Percentiles rank a stretch among this genome's conserved stretches.
These are phyloP conservation scores for Paraconiothyrium brasiliense DNA, from an alignment of 2,329 filamentous ascomycete species.

Conservation along the genomic window DNA sequence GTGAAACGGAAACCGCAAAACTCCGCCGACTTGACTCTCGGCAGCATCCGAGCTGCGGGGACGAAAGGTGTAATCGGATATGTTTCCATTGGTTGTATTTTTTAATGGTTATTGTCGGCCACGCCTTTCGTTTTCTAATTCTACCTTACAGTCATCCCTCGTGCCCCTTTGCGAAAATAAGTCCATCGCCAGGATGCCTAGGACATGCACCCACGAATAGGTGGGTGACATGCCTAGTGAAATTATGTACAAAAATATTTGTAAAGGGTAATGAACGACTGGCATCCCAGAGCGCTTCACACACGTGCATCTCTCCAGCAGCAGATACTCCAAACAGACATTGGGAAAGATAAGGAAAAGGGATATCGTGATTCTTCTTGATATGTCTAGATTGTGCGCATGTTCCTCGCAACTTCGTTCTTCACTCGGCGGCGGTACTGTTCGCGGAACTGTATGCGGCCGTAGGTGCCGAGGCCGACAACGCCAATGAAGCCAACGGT, in stretches of 20 bases:
- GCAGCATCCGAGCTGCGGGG: not conserved
- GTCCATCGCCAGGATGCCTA: constrained; percentile 14
- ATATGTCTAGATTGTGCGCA: constrained; percentile 46
- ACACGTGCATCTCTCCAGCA: not conserved
- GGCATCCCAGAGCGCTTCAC: not conserved
- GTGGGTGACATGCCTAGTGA: not conserved
- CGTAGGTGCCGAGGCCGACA: constrained; percentile 71
- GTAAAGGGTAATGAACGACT: constrained; percentile 18
- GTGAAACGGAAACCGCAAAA: not conserved
- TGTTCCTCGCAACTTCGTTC: constrained; percentile 45
- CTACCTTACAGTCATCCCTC: not conserved
- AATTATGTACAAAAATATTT: constrained; percentile 32
- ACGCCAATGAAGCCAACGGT: constrained; percentile 62
- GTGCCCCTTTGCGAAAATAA: not conserved
- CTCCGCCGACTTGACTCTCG: not conserved
- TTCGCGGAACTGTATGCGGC: constrained; percentile 72
- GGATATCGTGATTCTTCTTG: constrained; percentile 6
- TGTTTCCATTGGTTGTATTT: not conserved
- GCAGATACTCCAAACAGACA: constrained; percentile 3
- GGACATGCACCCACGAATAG: not conserved
- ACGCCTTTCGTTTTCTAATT: not conserved
- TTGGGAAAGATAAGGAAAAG: not conserved
- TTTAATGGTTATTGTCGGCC: constrained; percentile 7
- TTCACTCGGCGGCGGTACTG: constrained; percentile 66
- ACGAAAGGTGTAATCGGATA: not conserved